These are phyloP conservation scores for Fusarium torreyae DNA, from an alignment of 2,329 filamentous ascomycete genomes.

Conservation along the genomic window DNA sequence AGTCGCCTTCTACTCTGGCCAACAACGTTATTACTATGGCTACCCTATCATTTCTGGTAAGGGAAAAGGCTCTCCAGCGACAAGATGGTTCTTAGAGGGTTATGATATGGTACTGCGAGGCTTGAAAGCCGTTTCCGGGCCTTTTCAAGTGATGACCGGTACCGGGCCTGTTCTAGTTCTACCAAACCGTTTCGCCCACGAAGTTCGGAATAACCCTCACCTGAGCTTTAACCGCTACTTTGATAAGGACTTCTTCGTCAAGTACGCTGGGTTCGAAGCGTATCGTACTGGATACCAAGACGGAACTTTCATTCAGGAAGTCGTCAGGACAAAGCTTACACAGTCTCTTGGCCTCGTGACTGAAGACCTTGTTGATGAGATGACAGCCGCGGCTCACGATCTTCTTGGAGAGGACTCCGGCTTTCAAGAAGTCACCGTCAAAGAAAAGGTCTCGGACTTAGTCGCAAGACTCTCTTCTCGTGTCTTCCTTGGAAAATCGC, in stretches of 20 bases:
- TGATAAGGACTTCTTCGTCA: background rate
- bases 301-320: background rate
- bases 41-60: too few species aligned
- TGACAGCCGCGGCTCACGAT: background rate
- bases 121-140: background rate
- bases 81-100: too few species aligned
- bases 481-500: conserved; percentile 62
- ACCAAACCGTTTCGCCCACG: background rate
- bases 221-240: background rate
- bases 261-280: background rate
- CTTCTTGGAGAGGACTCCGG: background rate
- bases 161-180: background rate
- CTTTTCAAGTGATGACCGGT: background rate
- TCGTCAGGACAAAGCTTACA: background rate
- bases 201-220: background rate
- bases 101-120: too few species aligned
- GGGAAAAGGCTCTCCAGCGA: too few species aligned
- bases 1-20: too few species aligned
- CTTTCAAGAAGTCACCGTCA: background rate
- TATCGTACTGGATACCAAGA: background rate
- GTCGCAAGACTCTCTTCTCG: conserved; percentile 66
- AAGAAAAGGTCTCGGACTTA: background rate
- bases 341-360: background rate
- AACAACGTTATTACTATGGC: too few species aligned
- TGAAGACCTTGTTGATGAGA: background rate